These are phyloP conservation scores for Aspergillus vadensis DNA, from an alignment of 2,329 filamentous ascomycete genomes.

Conservation along the genomic window DNA sequence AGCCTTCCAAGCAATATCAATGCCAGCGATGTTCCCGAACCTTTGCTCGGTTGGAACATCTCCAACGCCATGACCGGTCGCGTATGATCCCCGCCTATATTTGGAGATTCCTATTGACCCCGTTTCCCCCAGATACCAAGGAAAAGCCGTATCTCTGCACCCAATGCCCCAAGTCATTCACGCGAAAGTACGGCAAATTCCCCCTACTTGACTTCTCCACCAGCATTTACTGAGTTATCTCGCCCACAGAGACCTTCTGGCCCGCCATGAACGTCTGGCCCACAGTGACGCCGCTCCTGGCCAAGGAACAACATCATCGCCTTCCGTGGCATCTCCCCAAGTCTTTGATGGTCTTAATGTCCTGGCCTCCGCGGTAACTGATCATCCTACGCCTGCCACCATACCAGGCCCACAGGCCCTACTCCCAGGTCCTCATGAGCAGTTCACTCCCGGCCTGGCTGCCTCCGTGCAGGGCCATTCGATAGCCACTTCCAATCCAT, in stretches of 20 bases:
- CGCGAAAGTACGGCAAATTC: slow-evolving; percentile 31
- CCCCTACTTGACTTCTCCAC: too few species aligned
- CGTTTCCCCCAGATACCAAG: slow-evolving; percentile 32
- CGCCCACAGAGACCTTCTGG: slow-evolving; percentile 31
- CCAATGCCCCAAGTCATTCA: slow-evolving; percentile 38
- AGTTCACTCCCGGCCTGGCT: slow-evolving; percentile 7
- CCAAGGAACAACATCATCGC: slow-evolving; percentile 15
- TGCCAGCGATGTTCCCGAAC: slow-evolving; percentile 34
- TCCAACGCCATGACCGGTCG: slow-evolving; percentile 40
- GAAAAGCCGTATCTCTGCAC: slow-evolving; percentile 36
- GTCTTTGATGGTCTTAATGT: slow-evolving; percentile 31
- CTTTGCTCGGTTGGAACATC: slow-evolving; percentile 39
- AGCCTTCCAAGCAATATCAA: slow-evolving; percentile 26
- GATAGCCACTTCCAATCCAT: not conserved
- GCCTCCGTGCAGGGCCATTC: not conserved
- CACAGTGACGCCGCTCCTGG: slow-evolving; percentile 23
- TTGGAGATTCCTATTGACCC: slow-evolving; percentile 13
- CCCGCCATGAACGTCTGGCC: slow-evolving; percentile 34
- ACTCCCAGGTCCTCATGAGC: slow-evolving; percentile 15
- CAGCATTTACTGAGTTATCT: not conserved
- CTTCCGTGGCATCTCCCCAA: slow-evolving; percentile 22
- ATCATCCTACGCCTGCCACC: slow-evolving; percentile 19
- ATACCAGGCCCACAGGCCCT: not conserved
- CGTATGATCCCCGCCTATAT: slow-evolving; percentile 24
- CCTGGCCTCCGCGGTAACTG: slow-evolving; percentile 32